Conservation (phyloP, 257 asterid genomes). For the Haberlea rhodopensis region DNA sequence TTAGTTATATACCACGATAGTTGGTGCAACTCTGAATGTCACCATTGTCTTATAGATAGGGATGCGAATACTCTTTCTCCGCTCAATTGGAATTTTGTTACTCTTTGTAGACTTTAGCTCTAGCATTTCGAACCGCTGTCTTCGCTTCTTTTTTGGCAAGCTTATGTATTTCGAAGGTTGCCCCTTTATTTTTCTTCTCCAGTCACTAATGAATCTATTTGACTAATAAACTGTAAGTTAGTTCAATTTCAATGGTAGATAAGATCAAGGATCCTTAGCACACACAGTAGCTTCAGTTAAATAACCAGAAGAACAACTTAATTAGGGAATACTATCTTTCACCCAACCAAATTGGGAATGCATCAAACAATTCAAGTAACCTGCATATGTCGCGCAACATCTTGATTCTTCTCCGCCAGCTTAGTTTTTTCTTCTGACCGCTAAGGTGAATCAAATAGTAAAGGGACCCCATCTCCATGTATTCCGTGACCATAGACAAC, state of each 20-base stretch:
- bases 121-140: too few species aligned
- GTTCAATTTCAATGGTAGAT: neutral
- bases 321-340: neutral
- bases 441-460: slow-evolving; percentile 82
- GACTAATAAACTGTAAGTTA: neutral
- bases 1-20: too few species aligned
- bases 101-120: too few species aligned
- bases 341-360: slow-evolving; percentile 2
- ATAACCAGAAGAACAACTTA: neutral
- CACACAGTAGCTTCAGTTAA: neutral
- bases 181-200: too few species aligned
- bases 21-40: too few species aligned
- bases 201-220: too few species aligned
- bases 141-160: too few species aligned
- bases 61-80: too few species aligned
- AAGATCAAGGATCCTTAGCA: neutral
- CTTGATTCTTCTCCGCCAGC: slow-evolving; percentile 86
- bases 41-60: too few species aligned
- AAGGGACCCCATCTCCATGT: slow-evolving; percentile 98
- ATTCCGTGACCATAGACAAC: slow-evolving; percentile 87
- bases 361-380: slow-evolving; percentile 37
- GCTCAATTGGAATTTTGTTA: too few species aligned
- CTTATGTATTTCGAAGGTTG: too few species aligned
- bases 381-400: slow-evolving; percentile 99
- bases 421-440: slow-evolving; percentile 87